Conservation (phyloP, 2,329 filamentous ascomycete species). For the Ceratocystis alfenasii region DNA sequence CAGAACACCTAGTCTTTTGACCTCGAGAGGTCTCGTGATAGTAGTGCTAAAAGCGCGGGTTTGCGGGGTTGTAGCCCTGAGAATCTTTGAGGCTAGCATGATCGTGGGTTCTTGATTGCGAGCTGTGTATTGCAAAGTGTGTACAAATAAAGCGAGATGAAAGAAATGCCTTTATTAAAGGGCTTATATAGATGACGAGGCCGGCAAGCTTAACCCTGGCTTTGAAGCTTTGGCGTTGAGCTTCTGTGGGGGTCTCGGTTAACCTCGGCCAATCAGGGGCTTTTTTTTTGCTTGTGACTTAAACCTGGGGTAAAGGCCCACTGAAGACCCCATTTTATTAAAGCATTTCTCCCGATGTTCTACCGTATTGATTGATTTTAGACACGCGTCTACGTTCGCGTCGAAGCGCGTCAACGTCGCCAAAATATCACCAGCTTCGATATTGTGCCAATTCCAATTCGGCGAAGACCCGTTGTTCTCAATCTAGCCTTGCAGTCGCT, state of each 20-base stretch:
- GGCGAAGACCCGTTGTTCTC: background rate
- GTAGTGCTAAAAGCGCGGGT: constrained; percentile 57
- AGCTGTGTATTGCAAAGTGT: background rate
- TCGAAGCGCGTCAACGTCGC: background rate
- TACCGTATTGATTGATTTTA: constrained; percentile 19
- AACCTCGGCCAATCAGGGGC: constrained; percentile 33
- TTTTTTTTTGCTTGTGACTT: background rate
- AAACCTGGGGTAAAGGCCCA: constrained; percentile 12
- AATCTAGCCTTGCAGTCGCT: background rate
- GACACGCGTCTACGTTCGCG: constrained; percentile 25
- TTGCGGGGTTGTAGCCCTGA: background rate
- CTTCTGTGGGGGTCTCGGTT: constrained; percentile 27
- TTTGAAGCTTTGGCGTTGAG: constrained; percentile 26
- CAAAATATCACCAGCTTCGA: no score
- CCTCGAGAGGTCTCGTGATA: constrained; percentile 46
- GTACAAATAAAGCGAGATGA: background rate
- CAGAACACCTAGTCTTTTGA: constrained; percentile 82
- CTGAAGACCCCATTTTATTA: background rate
- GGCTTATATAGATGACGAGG: background rate
- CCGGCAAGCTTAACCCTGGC: background rate
- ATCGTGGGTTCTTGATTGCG: background rate
- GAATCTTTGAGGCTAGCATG: background rate
- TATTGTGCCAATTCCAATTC: no score
- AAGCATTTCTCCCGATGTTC: background rate
- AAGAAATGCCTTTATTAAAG: background rate